phyloP scores from a whole-genome alignment of 345 rosid species.

The Corymbia maculata region DNA sequence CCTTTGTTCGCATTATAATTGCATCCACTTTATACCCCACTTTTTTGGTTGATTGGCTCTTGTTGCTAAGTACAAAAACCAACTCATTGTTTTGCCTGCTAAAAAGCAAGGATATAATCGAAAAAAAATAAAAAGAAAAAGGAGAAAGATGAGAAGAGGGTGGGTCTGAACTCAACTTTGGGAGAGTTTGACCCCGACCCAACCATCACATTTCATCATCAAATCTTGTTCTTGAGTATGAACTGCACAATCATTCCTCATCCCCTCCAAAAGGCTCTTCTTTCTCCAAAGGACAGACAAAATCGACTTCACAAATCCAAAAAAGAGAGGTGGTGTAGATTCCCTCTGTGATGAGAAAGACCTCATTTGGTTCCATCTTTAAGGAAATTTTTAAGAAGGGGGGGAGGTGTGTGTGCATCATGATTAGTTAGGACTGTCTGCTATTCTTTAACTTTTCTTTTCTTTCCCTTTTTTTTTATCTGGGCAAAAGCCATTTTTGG shows the following conservation, averaged over 20 bases:
- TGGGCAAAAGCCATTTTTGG: not conserved
- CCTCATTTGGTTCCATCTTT: not conserved
- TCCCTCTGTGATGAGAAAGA: not conserved
- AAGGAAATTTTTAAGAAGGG: not conserved
- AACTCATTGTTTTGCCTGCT: slow-evolving; percentile 27
- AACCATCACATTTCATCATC: not conserved
- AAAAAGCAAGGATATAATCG: slow-evolving; percentile 6
- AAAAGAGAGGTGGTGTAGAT: slow-evolving; percentile 2
- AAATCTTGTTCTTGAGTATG: slow-evolving; percentile 6
- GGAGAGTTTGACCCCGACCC: slow-evolving; percentile 2
- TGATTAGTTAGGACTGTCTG: slow-evolving; percentile 15
- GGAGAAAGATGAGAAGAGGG: not conserved
- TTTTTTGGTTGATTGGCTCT: not conserved
- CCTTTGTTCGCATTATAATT: not conserved
- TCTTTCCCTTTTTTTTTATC: not conserved
- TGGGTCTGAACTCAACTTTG: not conserved
- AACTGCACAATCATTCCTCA: slow-evolving; percentile 24
- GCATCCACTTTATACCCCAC: slow-evolving; percentile 2
- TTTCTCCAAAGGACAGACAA: slow-evolving; percentile 8
- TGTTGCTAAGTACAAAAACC: slow-evolving; percentile 15
- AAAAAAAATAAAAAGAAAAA: not conserved
- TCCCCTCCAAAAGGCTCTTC: not conserved
- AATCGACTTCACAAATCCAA: slow-evolving; percentile 7
- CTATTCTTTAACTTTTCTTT: not conserved
- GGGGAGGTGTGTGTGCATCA: not conserved